Evolutionary conservation across 495 filamentous ascomycete species (phyloP), one percentile per base, ranked within the genome.

Genomic region (Pyrenula aspistea): DNA sequence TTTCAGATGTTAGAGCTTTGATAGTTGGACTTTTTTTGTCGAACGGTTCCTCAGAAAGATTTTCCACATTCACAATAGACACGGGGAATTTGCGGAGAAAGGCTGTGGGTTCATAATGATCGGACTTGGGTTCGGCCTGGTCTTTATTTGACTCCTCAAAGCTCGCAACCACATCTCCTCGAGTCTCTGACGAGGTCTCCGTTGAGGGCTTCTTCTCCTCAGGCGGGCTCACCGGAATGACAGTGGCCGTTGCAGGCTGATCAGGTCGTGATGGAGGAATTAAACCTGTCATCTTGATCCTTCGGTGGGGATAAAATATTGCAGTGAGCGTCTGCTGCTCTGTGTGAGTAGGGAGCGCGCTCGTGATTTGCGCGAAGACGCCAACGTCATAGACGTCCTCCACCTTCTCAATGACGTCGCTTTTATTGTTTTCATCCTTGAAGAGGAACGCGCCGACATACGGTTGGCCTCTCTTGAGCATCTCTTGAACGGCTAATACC

Each of bases 401-500:
- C 25, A 85, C 71, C 53, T 81, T 88, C 63, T 90, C 85, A 65
- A 99, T 96, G 12, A 89, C 80, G 68, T 99, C 94, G 56, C 87
- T 85, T 66, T 96, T 91, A 54, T 86, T 86, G 56, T 87, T 87
- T 65, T 96, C 92, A 67, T 97, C 92, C 70, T 97, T 97, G 73
- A 96, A 88, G 62, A 97, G 67, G 70, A 99, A 99, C 11, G 90
- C 91, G 56, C 94, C 94, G 25, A 99, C 87, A 60, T 99, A 99
- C 51, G 92, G 94, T 68, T 99, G 94, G 10, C 94, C 93, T n/a
- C 91, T 81, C 74, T 92, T 94, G 68, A 97, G 87, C 84, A 95
- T 93, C 60, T 99, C 94, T 60, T 89, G 83, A 57, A 99, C 94
- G 12, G 94, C 94, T 36, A 81, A 77, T 25, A 88, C 83, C 22